phyloP scores from a whole-genome alignment of 2,329 filamentous ascomycete genomes.

The Fusarium acutatum region DNA sequence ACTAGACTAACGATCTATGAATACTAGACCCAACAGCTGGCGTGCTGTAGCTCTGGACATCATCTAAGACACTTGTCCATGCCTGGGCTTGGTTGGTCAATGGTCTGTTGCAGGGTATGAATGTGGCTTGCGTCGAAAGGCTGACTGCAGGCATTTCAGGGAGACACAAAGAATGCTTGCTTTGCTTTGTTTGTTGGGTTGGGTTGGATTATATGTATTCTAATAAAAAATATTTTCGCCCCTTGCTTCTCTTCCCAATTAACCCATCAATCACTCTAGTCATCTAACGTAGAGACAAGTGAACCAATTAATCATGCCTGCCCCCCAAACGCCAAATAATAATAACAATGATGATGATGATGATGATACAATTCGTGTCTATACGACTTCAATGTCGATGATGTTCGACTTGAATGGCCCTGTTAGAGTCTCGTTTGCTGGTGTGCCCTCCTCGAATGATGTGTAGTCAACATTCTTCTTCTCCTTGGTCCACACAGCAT shows the following conservation, averaged over 20 bases:
- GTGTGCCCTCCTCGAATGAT: conserved; percentile 27
- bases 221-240: not conserved
- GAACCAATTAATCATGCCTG: not conserved
- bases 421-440: conserved; percentile 30
- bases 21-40: not conserved
- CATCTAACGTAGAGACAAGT: not conserved
- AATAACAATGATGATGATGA: not conserved
- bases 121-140: not conserved
- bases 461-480: conserved; percentile 36
- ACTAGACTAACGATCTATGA: not conserved
- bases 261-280: not conserved
- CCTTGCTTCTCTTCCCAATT: conserved; percentile 6
- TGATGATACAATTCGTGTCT: not conserved
- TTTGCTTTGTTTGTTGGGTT: not conserved
- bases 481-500: conserved; percentile 41
- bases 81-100: not conserved
- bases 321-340: not conserved
- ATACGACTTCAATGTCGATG: conserved; percentile 25
- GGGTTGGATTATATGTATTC: not conserved
- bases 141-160: not conserved
- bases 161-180: conserved; percentile 1
- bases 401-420: conserved; percentile 35
- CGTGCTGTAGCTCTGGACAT: not conserved
- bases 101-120: not conserved
- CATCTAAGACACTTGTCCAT: not conserved